Base-by-base conservation (phyloP, 2,329 filamentous ascomycete species). In the Thermomyces lanuginosus region DNA sequence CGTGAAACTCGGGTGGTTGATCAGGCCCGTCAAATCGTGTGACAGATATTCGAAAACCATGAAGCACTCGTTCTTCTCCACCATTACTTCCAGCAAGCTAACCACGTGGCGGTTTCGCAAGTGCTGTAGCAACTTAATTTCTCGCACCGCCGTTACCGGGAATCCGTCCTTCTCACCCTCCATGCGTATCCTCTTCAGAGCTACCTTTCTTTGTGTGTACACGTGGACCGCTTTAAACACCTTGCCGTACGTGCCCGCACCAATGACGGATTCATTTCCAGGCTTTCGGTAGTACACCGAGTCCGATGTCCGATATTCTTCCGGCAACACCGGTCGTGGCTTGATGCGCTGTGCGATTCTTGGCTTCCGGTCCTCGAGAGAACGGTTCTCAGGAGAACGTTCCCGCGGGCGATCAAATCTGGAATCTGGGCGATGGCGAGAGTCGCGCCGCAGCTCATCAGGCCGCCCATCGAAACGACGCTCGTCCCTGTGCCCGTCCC, bases 1-100 rank as follows among this genome's bases (percentile, higher is more conserved):
- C 33, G 75, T 76, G 55, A 92, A 98, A 0, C 76, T 77, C 0
- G 89, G 89, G 45, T 98, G 89, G 43, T 95, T 95, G 34, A 98
- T 69, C 16, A 98, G 63, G 8, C 89, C 89, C 2, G 89, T 98
- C 34, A 98, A 61, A 50, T 98, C 89, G 49, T 98, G 89, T 1
- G 89, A 86, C 16, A 95, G 66, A 47, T 98, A 98, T 51, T 98
- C 89, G 38, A 98, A 98, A 3, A 98, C 89, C 89, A 98, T 98
- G 55, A 92, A 98, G 51, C 89, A 98, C 53, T 95, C 84, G 40
- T 95, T 95, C 47, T 77, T 80, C 56, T 98, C 89, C 2, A 98
- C 89, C 89, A 98, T 98, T 38, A 98, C 95, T 51, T 98, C 89
- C 46, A 92, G 77, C 24, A 98, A 61, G 36, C 70, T 73, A 30